Conservation (phyloP, 768 basidiomycete species). For the Leccinum boreale region DNA sequence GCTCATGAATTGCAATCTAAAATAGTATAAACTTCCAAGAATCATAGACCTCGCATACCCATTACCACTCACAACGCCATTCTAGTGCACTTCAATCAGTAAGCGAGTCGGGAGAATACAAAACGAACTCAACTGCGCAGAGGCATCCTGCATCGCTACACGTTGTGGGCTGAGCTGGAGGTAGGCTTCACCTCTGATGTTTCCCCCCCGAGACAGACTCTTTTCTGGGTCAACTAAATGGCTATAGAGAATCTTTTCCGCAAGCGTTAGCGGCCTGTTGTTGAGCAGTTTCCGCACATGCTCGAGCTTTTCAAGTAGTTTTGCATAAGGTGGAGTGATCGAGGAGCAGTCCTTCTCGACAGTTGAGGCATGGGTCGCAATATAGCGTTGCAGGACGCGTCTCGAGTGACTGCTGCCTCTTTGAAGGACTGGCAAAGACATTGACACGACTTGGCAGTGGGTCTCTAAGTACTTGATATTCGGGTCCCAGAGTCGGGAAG, state of each 20-base stretch:
- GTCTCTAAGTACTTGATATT: not conserved
- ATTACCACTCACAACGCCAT: slow-evolving; percentile 69
- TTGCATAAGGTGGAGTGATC: slow-evolving; percentile 83
- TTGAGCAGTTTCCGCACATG: slow-evolving; percentile 64
- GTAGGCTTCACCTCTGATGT: slow-evolving; percentile 82
- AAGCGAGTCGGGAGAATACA: not conserved
- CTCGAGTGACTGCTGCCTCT: slow-evolving; percentile 10
- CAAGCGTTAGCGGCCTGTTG: slow-evolving; percentile 81
- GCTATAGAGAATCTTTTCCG: slow-evolving; percentile 96
- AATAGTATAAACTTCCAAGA: slow-evolving; percentile 6
- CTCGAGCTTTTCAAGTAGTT: slow-evolving; percentile 66
- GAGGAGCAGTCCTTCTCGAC: slow-evolving; percentile 59
- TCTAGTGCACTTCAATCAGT: slow-evolving; percentile 37
- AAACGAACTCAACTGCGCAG: slow-evolving; percentile 66
- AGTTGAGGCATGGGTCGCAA: slow-evolving; percentile 41
- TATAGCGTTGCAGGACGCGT: slow-evolving; percentile 24
- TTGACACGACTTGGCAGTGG: slow-evolving; percentile 1
- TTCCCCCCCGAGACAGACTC: slow-evolving; percentile 59
- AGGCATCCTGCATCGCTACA: slow-evolving; percentile 97
- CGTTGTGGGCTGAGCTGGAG: slow-evolving; percentile 88
- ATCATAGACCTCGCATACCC: not conserved
- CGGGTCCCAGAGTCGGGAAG: not conserved
- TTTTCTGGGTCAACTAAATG: slow-evolving; percentile 82
- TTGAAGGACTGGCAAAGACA: slow-evolving; percentile 23
- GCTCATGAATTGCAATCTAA: slow-evolving; percentile 95